phyloP scores from a whole-genome alignment of 768 basidiomycete species.

The Gymnopilus dilepis region DNA sequence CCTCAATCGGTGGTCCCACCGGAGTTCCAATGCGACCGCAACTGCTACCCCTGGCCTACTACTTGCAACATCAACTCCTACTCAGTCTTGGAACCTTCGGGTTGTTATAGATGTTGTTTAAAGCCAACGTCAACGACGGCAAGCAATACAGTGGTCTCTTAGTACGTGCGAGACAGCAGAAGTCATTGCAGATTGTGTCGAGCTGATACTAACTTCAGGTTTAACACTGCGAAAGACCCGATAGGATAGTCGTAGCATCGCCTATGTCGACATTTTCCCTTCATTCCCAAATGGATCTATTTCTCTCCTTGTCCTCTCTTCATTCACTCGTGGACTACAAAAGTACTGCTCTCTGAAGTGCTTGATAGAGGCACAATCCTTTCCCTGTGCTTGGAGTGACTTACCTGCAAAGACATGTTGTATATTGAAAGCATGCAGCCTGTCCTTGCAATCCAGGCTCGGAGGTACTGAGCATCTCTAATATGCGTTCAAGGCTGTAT shows the following conservation, averaged over 20 bases:
- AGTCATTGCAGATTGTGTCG: not conserved
- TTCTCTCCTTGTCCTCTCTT: too few relatives aligned
- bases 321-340: too few relatives aligned
- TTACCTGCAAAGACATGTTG: too few relatives aligned
- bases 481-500: not conserved
- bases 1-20: constrained; percentile 19
- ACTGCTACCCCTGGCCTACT: constrained; percentile 22
- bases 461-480: not conserved
- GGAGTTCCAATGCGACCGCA: constrained; percentile 25
- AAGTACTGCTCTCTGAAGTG: too few relatives aligned
- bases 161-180: not conserved
- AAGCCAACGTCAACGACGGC: not conserved
- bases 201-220: not conserved
- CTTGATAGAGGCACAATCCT: too few relatives aligned
- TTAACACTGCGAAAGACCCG: not conserved
- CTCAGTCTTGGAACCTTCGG: constrained; percentile 14
- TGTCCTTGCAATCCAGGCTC: not conserved
- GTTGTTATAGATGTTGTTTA: constrained; percentile 27
- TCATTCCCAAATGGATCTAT: too few relatives aligned
- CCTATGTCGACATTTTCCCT: too few relatives aligned
- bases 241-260: not conserved
- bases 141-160: not conserved
- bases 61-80: constrained; percentile 22
- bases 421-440: too few relatives aligned
- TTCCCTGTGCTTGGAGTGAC: too few relatives aligned